Conservation (phyloP, 2,329 filamentous ascomycete genomes). For the Microsporum ferrugineum region DNA sequence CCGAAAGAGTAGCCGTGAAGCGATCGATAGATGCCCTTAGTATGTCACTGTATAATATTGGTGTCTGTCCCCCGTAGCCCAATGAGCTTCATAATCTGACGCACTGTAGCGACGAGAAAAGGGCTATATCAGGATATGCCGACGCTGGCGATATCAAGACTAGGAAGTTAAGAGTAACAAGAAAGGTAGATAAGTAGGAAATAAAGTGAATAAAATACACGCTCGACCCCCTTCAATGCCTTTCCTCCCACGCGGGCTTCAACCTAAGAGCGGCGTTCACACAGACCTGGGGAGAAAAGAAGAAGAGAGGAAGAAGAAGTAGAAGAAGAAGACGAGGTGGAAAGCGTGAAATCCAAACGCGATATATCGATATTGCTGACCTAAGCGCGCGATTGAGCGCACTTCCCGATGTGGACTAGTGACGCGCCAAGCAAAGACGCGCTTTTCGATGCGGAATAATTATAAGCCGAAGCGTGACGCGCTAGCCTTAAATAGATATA, state of each 20-base stretch:
- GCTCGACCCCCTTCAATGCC: neutral
- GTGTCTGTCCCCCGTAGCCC: neutral
- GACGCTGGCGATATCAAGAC: neutral
- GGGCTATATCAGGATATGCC: neutral
- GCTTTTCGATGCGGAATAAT: constrained; percentile 16
- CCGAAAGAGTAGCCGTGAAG: neutral
- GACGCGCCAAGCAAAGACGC: constrained; percentile 31
- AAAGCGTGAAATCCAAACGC: constrained; percentile 1
- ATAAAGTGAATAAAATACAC: neutral
- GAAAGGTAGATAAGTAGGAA: neutral
- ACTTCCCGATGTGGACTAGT: neutral
- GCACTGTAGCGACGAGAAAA: neutral
- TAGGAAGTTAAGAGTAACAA: neutral
- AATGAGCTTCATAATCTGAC: neutral
- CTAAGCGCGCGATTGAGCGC: constrained; percentile 4
- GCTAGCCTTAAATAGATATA: constrained; percentile 1
- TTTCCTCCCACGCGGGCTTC: neutral
- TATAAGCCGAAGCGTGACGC: constrained; percentile 2
- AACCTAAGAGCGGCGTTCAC: constrained; percentile 7
- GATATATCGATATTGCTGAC: constrained; percentile 3
- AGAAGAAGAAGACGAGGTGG: constrained; percentile 10
- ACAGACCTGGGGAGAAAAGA: neutral
- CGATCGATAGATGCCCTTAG: neutral
- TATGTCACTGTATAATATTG: neutral
- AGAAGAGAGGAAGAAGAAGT: constrained; percentile 11